Evolutionary conservation across 306 rosid genomes (phyloP).

Genomic region (Hippophae rhamnoides): DNA sequence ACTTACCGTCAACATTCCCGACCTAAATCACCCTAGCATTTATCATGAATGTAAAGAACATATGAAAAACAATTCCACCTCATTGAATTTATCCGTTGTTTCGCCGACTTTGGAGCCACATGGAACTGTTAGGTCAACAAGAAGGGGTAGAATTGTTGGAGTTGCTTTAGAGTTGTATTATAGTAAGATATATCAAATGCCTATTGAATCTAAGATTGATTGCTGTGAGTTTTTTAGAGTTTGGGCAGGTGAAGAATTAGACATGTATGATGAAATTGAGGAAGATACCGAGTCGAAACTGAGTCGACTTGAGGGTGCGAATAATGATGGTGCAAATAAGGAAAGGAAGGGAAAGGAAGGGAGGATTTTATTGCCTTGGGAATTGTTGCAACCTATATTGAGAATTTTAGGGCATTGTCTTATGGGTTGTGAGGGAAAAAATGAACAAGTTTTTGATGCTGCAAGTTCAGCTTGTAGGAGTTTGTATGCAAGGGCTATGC

Average conservation of each 20-base stretch:
- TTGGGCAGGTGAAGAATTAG: constrained; percentile 31
- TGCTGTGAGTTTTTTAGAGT: constrained; percentile 50
- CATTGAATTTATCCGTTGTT: constrained; percentile 25
- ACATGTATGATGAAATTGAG: too few relatives aligned
- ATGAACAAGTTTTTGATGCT: constrained; percentile 21
- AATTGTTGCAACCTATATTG: too few relatives aligned
- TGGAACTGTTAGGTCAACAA: constrained; percentile 55
- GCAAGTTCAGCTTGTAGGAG: constrained; percentile 44
- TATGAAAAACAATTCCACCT: constrained; percentile 26
- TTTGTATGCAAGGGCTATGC: constrained; percentile 50
- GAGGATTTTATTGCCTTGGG: too few relatives aligned
- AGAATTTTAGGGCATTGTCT: constrained; percentile 12
- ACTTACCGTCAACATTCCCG: constrained; percentile 44
- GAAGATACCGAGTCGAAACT: too few relatives aligned
- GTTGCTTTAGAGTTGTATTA: constrained; percentile 51
- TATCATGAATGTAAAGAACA: constrained; percentile 46
- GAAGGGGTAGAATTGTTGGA: constrained; percentile 54
- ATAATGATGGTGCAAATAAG: too few relatives aligned
- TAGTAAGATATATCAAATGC: constrained; percentile 35
- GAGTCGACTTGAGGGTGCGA: too few relatives aligned
- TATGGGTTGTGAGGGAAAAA: constrained; percentile 5
- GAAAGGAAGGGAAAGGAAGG: too few relatives aligned
- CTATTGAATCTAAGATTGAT: constrained; percentile 36
- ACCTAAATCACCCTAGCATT: constrained; percentile 41
- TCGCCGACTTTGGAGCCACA: constrained; percentile 58